These are phyloP conservation scores for Colletotrichum simmondsii DNA, from an alignment of 2,329 filamentous ascomycete genomes.

Conservation along the genomic window DNA sequence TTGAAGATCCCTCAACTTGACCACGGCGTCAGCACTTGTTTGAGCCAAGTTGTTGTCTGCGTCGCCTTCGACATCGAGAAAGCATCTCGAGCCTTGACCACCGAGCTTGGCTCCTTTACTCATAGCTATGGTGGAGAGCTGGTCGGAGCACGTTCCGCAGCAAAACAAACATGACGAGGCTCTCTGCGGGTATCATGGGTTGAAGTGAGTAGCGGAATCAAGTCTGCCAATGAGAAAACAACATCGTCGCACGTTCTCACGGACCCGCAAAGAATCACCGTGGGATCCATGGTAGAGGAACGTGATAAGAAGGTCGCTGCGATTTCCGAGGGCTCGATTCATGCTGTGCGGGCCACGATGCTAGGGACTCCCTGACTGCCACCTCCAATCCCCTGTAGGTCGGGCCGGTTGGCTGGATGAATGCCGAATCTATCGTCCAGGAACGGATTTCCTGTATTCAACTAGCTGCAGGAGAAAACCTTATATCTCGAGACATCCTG, in stretches of 20 bases:
- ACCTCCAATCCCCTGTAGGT: background rate
- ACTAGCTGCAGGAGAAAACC: constrained; percentile 16
- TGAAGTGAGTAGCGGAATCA: too few relatives aligned
- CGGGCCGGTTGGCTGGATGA: background rate
- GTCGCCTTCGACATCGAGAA: too few relatives aligned
- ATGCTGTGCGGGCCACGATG: background rate
- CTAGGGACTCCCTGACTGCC: constrained; percentile 9
- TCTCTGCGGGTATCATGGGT: background rate
- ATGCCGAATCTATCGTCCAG: background rate
- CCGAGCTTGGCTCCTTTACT: too few relatives aligned
- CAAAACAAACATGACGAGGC: background rate
- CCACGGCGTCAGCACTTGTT: background rate
- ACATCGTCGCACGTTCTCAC: constrained; percentile 6
- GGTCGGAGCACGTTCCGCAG: background rate
- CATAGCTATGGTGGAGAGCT: too few relatives aligned
- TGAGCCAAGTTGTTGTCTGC: too few relatives aligned
- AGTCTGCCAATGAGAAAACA: constrained; percentile 14
- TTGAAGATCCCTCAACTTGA: background rate
- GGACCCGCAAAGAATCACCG: background rate
- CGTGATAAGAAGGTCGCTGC: background rate
- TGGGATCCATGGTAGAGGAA: background rate
- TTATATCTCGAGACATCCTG: background rate
- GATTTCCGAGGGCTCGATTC: background rate
- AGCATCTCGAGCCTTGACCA: too few relatives aligned
- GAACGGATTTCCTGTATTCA: background rate